phyloP scores from a whole-genome alignment of 768 basidiomycete genomes.

The Mycena rebaudengoi region DNA sequence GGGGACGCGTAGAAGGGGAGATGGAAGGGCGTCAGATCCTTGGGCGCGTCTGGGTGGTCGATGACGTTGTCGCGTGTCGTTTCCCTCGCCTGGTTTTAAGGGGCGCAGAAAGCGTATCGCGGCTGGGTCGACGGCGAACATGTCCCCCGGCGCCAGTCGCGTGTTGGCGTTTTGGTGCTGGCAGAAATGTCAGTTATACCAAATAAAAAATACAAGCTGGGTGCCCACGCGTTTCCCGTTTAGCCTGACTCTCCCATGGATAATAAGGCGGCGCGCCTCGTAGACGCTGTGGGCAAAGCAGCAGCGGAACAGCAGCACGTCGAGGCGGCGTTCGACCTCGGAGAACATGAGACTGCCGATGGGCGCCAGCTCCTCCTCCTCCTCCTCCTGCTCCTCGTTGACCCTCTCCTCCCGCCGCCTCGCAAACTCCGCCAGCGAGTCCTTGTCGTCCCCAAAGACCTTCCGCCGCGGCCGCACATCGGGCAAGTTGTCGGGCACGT shows the following conservation, averaged over 20 bases:
- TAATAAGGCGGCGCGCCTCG: slow-evolving; percentile 85
- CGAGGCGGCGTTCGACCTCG: slow-evolving; percentile 94
- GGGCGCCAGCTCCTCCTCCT: slow-evolving; percentile 78
- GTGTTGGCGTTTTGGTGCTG: slow-evolving; percentile 89
- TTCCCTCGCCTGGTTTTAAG: slow-evolving; percentile 35
- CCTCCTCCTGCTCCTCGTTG: slow-evolving; percentile 53
- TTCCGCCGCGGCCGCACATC: slow-evolving; percentile 76
- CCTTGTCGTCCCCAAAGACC: slow-evolving; percentile 54
- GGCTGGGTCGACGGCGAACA: slow-evolving; percentile 87
- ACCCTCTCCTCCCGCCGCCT: slow-evolving; percentile 58
- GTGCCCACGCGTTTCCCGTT: slow-evolving; percentile 87
- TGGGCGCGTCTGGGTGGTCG: slow-evolving; percentile 15
- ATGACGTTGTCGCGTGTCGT: slow-evolving; percentile 41
- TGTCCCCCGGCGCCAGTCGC: slow-evolving; percentile 91
- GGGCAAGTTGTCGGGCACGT: slow-evolving; percentile 86
- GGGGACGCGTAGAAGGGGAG: slow-evolving; percentile 90
- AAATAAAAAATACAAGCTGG: neutral
- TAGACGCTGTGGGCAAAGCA: slow-evolving; percentile 92
- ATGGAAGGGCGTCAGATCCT: slow-evolving; percentile 73
- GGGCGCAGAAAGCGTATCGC: slow-evolving; percentile 78
- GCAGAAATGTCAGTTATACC: slow-evolving; percentile 5
- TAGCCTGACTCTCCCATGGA: slow-evolving; percentile 86
- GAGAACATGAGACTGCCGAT: slow-evolving; percentile 95
- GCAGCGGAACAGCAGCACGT: slow-evolving; percentile 89
- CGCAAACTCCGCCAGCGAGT: slow-evolving; percentile 65